Base-by-base conservation (phyloP, 768 basidiomycete genomes). In the Leccinellum rugosiceps region DNA sequence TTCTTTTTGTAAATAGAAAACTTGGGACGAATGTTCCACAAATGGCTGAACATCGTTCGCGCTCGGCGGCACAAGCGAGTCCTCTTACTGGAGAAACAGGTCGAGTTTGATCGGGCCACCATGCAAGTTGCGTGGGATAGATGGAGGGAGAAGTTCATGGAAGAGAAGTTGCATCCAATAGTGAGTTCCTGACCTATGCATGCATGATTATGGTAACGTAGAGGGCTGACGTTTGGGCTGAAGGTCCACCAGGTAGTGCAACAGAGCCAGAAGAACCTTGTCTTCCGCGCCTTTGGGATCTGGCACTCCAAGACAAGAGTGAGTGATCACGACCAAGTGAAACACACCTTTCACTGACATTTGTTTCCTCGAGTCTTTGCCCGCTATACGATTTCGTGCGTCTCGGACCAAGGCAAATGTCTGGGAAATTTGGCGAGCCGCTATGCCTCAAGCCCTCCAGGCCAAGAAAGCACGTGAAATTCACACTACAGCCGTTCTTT, bases 281-380 rank as follows among this genome's bases (percentile, higher is more conserved):
- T 89, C 60, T 85, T 82, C 72, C 80, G 81, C n/a, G 81, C 84
- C 2, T 92, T 92, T 65, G 78, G 77, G 8, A 77, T 83, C 46
- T 94, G 92, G 92, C 80, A 85, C 65, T 80, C 84, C 13, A 88
- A 81, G 69, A 90, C 91, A 31, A 83, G 80, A 68, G 91, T 90
- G 66, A 63, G 75, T 70, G 53, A 28, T 51, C 14, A 28, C 25
- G 4, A 31, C 41, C 46, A 53, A 31, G 28, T 46, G 7, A 32
- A 53, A 53, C 25, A 11, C n/a, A 41, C 43, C 44, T 44, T 35
- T 50, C 47, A 52, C 54, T 68, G 34, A 66, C 49, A 50, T 44
- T 4, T 28, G 38, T 60, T 35, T 34, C n/a, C 19, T 52, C 32
- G 60, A 93, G 89, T 84, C 87, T 15, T 75, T 91, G 10, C 90